Evolutionary conservation across 2,329 filamentous ascomycete species (phyloP), one percentile per base, ranked within the genome.

Genomic region (Ceratocystis albifundus): DNA sequence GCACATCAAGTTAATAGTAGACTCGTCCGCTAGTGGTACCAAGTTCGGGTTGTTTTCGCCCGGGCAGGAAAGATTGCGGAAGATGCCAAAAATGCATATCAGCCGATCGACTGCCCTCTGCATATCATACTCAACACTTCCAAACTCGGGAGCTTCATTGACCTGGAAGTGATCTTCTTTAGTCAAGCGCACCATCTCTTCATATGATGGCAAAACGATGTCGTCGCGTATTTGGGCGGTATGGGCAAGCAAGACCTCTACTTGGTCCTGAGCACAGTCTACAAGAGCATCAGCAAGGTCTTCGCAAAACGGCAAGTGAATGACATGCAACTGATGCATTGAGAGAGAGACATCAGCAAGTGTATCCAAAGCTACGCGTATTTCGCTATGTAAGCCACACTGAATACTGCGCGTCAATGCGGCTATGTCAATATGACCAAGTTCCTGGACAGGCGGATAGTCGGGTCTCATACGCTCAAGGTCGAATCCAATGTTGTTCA

Each of bases 51-150:
- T 76, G 53, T 76, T 72, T 41, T 78, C 76, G 48, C 84, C 76
- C 82, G 88, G 74, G 74, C 96, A 96, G 0, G 94, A 97, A 17
- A 96, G 82, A 71, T 99, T 99, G 68, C 94, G 88, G 61, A 99
- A 77, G 66, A 96, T 92, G 0, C 90, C 96, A 0, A 91, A 96
- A 70, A 97, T 88, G 72, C 91, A 95, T 66, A 97, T 86, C 61
- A 99, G 76, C 68, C 88, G 85, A 71, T 96, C 92, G 3, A 92
- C 91, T 1, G 92, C 89, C 62, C 89, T 85, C 72, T 96, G 90
- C 1, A 96, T 82, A 64, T 93, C 85, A 74, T 96, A 93, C 36
- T 87, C 88, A 15, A 81, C 77, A 2, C 87, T 88, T 1, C 90
- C 93, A 73, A 94, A 88, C 45, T 83, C 81, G 0, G 87, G 83